These are phyloP conservation scores for Pythium grandisporangium DNA, from an alignment of 352 stramenopile species.

Conservation along the genomic window DNA sequence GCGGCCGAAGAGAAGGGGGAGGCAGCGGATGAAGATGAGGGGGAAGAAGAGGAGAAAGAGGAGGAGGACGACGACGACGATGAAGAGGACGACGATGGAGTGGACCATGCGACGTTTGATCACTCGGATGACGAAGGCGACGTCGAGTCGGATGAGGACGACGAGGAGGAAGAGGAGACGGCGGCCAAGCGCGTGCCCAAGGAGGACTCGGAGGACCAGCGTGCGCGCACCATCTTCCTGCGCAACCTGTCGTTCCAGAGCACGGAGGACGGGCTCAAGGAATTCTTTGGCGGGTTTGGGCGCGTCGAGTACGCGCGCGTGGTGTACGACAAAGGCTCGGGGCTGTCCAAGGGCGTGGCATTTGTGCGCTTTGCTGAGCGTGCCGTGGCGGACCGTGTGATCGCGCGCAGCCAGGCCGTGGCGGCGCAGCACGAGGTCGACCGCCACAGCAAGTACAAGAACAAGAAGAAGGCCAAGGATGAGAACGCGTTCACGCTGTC, in stretches of 20 bases:
- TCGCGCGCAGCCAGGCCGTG: slow-evolving; percentile 37
- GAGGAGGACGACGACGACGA: slow-evolving; percentile 22
- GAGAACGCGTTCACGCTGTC: slow-evolving; percentile 55
- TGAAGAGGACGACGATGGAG: slow-evolving; percentile 21
- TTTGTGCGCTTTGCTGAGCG: slow-evolving; percentile 72
- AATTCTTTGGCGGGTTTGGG: slow-evolving; percentile 69
- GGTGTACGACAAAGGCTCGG: slow-evolving; percentile 72
- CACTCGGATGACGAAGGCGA: slow-evolving; percentile 16
- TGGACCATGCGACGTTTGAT: slow-evolving; percentile 17
- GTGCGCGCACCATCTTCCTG: slow-evolving; percentile 75
- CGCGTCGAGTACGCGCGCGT: slow-evolving; percentile 73
- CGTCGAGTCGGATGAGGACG: slow-evolving; percentile 17
- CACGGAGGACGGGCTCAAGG: slow-evolving; percentile 52
- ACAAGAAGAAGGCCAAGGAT: slow-evolving; percentile 46
- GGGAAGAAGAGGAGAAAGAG: slow-evolving; percentile 13
- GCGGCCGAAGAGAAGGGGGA: slow-evolving; percentile 16
- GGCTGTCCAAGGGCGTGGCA: slow-evolving; percentile 73
- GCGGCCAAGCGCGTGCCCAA: slow-evolving; percentile 11
- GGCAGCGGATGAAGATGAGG: slow-evolving; percentile 6
- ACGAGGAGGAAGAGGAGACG: slow-evolving; percentile 17
- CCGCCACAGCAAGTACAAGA: slow-evolving; percentile 44
- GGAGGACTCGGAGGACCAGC: slow-evolving; percentile 67
- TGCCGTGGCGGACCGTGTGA: slow-evolving; percentile 38
- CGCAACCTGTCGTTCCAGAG: slow-evolving; percentile 83
- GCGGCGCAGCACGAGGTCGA: slow-evolving; percentile 26